phyloP scores from a whole-genome alignment of 1,139 yeast species.

The Suhomyces chickasaworum region DNA sequence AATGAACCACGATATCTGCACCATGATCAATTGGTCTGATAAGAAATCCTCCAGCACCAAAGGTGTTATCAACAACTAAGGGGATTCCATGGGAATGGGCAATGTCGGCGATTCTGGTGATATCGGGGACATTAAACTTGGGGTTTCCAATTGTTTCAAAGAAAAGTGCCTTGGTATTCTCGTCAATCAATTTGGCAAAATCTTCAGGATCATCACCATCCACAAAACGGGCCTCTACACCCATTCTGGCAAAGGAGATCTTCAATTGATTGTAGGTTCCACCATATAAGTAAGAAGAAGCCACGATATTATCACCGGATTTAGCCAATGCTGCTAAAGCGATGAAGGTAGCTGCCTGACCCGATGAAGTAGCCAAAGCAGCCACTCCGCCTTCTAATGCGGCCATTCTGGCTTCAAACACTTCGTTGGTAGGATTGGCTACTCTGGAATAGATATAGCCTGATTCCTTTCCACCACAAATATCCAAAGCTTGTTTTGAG shows the following conservation, averaged over 20 bases:
- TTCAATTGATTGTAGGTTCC: conserved; percentile 96
- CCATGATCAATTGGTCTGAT: conserved; percentile 85
- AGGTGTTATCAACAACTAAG: conserved; percentile 92
- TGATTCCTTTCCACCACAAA: conserved; percentile 40
- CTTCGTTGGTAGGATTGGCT: conserved; percentile 89
- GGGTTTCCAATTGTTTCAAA: conserved; percentile 94
- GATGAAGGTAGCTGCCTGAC: conserved; percentile 91
- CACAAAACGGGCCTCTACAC: conserved; percentile 82
- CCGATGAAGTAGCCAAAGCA: conserved; percentile 86
- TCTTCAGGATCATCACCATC: conserved; percentile 73
- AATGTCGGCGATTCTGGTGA: conserved; percentile 69
- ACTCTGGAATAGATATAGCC: conserved; percentile 78
- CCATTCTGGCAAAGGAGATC: conserved; percentile 84
- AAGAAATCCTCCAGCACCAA: conserved; percentile 94
- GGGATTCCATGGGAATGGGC: conserved; percentile 92
- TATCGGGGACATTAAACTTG: conserved; percentile 88
- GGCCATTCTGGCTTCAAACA: conserved; percentile 87
- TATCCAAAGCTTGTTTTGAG: conserved; percentile 56
- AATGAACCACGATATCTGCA: conserved; percentile 82
- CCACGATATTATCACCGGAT: conserved; percentile 70
- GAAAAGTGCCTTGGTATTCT: conserved; percentile 84
- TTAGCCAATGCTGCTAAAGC: conserved; percentile 82
- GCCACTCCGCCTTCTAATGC: conserved; percentile 91
- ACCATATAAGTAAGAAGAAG: conserved; percentile 86
- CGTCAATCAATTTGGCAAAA: conserved; percentile 73